Evolutionary conservation across 352 stramenopile genomes (phyloP), one percentile per base, ranked within the genome.

Genomic region (Globisporangium splendens): DNA sequence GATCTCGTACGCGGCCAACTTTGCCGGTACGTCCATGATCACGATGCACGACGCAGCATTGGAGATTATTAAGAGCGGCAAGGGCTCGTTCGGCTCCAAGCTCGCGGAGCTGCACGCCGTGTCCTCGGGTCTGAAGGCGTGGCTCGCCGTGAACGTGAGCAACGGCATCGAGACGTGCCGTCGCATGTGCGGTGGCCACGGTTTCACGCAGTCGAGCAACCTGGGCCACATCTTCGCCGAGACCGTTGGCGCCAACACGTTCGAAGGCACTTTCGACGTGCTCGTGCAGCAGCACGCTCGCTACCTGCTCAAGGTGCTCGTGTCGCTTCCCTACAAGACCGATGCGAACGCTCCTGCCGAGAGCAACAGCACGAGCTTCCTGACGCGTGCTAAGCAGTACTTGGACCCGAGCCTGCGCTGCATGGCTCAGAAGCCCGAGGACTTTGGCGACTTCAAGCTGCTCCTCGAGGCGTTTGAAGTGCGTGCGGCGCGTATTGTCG

Each of bases 181-280:
- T n/a, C n/a, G n/a, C n/a, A n/a, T n/a, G n/a, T n/a, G n/a, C n/a
- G n/a, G n/a, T n/a, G n/a, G n/a, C n/a, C n/a, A n/a, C n/a, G n/a
- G n/a, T n/a, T n/a, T n/a, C n/a, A 46, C 56, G 17, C 31, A 64
- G 18, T 62, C 50, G 12, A 63, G 52, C 47, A 63, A 63, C 43
- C 20, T 69, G n/a, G 43, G 43, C 11, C 69, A 77, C 39, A 57
- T 76, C 21, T 67, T 62, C 20, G 53, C 38, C 13, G 70, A 78
- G 60, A 63, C 59, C 1, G 72, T 87, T 1, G 75, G 75, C 21
- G 68, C 74, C 8, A 72, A 55, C 54, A 91, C 82, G 12, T 86
- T 72, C 59, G 79, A 91, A 73, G 81, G 79, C 18, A 91, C 79
- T 17, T 82, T 80, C 50, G 77, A 91, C 59, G 79, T 91, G 52